phyloP scores from a whole-genome alignment of 306 rosid species.

The Oemleria cerasiformis region DNA sequence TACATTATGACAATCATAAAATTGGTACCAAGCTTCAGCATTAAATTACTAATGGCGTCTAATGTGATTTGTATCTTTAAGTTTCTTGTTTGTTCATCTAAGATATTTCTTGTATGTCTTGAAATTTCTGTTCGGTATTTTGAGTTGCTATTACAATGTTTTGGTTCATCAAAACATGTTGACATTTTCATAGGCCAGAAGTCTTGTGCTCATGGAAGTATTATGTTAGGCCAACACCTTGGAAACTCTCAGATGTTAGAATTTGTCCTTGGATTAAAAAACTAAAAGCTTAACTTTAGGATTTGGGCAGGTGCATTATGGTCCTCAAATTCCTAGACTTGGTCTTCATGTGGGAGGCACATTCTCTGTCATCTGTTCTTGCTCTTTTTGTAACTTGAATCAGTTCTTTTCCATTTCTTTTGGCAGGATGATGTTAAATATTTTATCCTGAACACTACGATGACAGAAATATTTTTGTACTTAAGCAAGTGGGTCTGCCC shows the following conservation, averaged over 20 bases:
- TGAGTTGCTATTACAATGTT: background rate
- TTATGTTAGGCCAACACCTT: background rate
- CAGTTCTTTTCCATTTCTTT: constrained; percentile 12
- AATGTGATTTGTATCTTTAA: too few species aligned
- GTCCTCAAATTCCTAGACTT: background rate
- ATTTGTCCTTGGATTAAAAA: background rate
- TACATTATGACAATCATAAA: background rate
- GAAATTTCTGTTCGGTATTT: background rate
- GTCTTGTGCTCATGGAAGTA: background rate
- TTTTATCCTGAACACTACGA: constrained; percentile 52
- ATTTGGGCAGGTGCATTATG: background rate
- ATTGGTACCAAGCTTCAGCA: background rate
- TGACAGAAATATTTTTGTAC: constrained; percentile 67
- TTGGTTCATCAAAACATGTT: background rate
- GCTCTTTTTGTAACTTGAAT: constrained; percentile 11
- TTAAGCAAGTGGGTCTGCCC: constrained; percentile 53
- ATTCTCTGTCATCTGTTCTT: background rate
- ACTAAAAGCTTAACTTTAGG: background rate
- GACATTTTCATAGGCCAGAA: background rate
- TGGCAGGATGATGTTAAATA: constrained; percentile 67
- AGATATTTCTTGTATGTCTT: background rate
- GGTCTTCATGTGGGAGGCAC: background rate
- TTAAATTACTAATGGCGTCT: background rate
- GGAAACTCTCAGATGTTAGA: background rate
- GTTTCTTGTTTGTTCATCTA: background rate